Evolutionary conservation across 352 stramenopile species (phyloP), one percentile per base, ranked within the genome.

Genomic region (Globisporangium alternatum): DNA sequence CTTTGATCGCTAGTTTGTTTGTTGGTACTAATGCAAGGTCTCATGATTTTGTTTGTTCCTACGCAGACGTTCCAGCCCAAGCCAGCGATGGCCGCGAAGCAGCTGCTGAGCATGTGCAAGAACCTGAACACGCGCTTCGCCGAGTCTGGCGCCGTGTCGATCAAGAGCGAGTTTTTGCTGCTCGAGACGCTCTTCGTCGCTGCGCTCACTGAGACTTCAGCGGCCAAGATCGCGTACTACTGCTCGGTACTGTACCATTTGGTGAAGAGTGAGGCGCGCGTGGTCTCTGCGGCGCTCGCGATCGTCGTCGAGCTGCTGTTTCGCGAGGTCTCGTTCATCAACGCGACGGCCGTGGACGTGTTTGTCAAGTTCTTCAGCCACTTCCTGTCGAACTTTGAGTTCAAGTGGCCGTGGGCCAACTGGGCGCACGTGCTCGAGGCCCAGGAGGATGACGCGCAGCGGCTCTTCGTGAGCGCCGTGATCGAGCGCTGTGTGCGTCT

Each of bases 371-470:
- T 93, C 28, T 90, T 96, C 60, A 92, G 83, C 59, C 85, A 93
- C 61, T 96, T 96, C 58, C 45, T 96, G 39, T 91, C 85, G 2
- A 96, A 96, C 49, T 96, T 93, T 51, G 87, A 96, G 62, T 96
- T 81, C 66, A 96, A 96, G 66, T 96, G 87, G 87, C 74, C 78
- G 5, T 96, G 85, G 85, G 68, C 77, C 0, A 81, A 81, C 28
- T 96, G 87, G 87, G 69, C 79, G 1, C 81, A 93, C 52, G 83
- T 96, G 17, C 66, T 94, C 25, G 85, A 93, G 58, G 86, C 85
- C 0, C 74, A 77, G 19, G 85, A 93, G 31, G 87, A 96, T 56
- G 85, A 94, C 54, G 70, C 82, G 21, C 87, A 96, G 70, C 85
- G 87, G 5, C 70, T 96, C 2, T 96, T 94, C 64, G 83, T 96